Conservation (phyloP, 2,329 filamentous ascomycete genomes). For the Chrysoporthe cubensis region DNA sequence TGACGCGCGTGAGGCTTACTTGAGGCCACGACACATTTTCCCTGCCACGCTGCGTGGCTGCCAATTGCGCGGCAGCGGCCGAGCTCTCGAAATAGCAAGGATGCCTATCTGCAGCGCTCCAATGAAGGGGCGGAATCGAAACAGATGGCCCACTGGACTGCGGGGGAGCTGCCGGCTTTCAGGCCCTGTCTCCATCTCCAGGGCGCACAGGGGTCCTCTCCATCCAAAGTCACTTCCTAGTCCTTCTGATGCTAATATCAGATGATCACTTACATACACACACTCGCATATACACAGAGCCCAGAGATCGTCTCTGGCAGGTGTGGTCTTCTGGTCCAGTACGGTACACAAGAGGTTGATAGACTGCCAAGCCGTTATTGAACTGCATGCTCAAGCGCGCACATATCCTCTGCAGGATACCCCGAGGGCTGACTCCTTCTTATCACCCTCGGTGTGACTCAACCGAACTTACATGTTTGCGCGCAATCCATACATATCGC, state of each 20-base stretch:
- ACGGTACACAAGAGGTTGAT: too few species aligned
- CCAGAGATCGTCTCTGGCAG: neutral
- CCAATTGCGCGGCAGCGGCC: slow-evolving; percentile 10
- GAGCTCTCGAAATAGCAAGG: slow-evolving; percentile 1
- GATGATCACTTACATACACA: neutral
- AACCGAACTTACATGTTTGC: neutral
- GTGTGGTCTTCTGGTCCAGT: neutral
- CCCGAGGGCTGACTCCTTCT: neutral
- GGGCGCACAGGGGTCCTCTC: neutral
- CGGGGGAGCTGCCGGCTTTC: neutral
- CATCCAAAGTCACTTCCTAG: neutral
- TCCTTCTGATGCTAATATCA: neutral
- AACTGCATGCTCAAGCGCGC: neutral
- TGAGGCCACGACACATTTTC: slow-evolving; percentile 20
- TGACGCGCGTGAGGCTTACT: slow-evolving; percentile 1
- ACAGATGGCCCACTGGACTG: neutral
- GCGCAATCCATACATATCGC: neutral
- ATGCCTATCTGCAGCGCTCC: neutral
- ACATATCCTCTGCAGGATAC: neutral
- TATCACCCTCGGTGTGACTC: neutral
- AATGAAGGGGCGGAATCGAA: slow-evolving; percentile 5
- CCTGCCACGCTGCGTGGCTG: neutral
- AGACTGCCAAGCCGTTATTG: neutral
- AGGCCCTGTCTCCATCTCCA: neutral
- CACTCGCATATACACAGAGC: neutral